Evolutionary conservation across 1,284 basidiomycete species (phyloP).

Genomic region (Naganishia sp.): DNA sequence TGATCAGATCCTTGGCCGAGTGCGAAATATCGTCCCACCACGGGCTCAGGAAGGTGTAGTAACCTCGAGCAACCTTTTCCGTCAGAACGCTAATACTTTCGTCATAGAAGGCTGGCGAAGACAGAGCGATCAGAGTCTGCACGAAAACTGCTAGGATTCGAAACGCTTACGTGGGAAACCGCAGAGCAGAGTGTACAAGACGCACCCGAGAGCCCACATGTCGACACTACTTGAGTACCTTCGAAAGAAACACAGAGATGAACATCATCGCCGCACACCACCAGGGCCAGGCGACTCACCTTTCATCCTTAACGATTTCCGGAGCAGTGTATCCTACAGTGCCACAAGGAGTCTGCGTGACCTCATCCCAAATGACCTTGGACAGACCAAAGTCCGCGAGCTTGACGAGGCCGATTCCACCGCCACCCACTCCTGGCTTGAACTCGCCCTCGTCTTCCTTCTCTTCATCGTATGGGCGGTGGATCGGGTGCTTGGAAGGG

Average conservation of each 20-base stretch:
- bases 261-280: background rate
- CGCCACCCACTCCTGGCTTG: conserved; percentile 84
- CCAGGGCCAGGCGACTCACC: background rate
- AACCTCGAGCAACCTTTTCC: conserved; percentile 95
- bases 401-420: conserved; percentile 96
- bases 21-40: conserved; percentile 98
- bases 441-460: conserved; percentile 99
- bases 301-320: conserved; percentile 98
- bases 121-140: background rate
- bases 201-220: conserved; percentile 99
- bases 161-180: conserved; percentile 74
- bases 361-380: conserved; percentile 98
- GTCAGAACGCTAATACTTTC: conserved; percentile 98
- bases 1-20: conserved; percentile 90
- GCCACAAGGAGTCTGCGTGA: conserved; percentile 98
- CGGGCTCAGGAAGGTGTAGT: conserved; percentile 97
- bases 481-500: conserved; percentile 74
- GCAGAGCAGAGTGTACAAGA: conserved; percentile 96
- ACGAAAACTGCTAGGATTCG: background rate
- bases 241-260: background rate
- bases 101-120: conserved; percentile 79
- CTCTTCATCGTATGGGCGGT: conserved; percentile 93
- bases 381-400: conserved; percentile 98
- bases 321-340: conserved; percentile 99
- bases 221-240: conserved; percentile 94